Evolutionary conservation across 1,284 basidiomycete species (phyloP).

Genomic region (Cryptococcus sp.): DNA sequence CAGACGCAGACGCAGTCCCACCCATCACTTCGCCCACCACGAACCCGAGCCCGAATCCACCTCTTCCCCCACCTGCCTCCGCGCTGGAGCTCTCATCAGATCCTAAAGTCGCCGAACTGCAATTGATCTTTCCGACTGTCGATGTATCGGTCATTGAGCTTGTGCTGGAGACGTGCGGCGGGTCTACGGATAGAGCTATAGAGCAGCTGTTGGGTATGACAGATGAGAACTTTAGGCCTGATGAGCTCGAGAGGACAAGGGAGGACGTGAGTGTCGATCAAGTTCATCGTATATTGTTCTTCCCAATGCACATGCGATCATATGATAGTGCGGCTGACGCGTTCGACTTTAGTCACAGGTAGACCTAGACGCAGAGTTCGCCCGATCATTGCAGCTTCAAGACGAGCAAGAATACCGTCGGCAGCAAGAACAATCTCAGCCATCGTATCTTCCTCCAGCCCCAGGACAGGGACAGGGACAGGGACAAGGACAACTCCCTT

Average conservation of each 20-base stretch:
- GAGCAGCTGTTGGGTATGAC: constrained; percentile 51
- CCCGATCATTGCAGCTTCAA: constrained; percentile 45
- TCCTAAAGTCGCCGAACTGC: constrained; percentile 42
- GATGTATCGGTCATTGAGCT: constrained; percentile 48
- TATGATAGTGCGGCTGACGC: constrained; percentile 5
- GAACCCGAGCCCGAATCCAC: not conserved
- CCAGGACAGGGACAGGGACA: constrained; percentile 1
- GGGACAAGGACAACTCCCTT: constrained; percentile 36
- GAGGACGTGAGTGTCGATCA: constrained; percentile 30
- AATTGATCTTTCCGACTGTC: constrained; percentile 47
- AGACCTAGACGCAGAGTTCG: constrained; percentile 51
- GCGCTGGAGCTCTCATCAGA: constrained; percentile 19
- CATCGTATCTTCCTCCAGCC: constrained; percentile 5
- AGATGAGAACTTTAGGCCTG: constrained; percentile 50
- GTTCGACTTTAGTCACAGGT: constrained; percentile 36
- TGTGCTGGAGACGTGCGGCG: constrained; percentile 46
- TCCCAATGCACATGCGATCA: too few relatives aligned
- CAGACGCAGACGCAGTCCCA: not conserved
- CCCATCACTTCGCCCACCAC: not conserved
- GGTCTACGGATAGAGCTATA: constrained; percentile 48
- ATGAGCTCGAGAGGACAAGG: constrained; percentile 30
- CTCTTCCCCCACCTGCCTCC: constrained; percentile 1
- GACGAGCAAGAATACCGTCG: constrained; percentile 39
- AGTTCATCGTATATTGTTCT: too few relatives aligned
- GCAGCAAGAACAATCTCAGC: constrained; percentile 1